Conservation (phyloP, 352 stramenopile genomes). For the Pythium monospermum region DNA sequence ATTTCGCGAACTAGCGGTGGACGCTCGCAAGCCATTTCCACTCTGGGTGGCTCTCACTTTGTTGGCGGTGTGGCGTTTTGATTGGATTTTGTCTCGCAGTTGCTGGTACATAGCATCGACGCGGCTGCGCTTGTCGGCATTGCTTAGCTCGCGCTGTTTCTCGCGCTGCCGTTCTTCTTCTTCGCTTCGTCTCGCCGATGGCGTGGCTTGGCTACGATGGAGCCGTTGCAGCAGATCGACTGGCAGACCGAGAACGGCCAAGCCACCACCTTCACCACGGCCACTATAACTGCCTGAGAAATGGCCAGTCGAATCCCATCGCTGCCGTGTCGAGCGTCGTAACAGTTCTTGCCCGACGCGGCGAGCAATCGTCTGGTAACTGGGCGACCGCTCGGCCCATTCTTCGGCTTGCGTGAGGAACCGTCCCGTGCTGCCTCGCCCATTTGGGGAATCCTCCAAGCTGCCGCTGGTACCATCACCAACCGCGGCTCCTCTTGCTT, state of each 20-base stretch:
- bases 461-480: neutral
- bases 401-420: conserved; percentile 23
- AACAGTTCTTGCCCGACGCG: conserved; percentile 26
- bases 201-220: conserved; percentile 1
- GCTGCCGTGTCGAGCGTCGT: conserved; percentile 24
- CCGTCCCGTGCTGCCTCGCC: neutral
- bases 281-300: conserved; percentile 20
- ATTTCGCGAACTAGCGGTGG: neutral
- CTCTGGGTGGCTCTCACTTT: no score
- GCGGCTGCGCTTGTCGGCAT: conserved; percentile 15
- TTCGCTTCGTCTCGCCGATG: conserved; percentile 18
- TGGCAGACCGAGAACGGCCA: conserved; percentile 3
- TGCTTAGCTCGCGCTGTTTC: conserved; percentile 6
- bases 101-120: conserved; percentile 16
- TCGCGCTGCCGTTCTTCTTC: conserved; percentile 17
- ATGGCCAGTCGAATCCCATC: conserved; percentile 43
- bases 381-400: conserved; percentile 39
- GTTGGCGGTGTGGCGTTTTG: conserved; percentile 1
- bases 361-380: conserved; percentile 40
- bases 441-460: neutral
- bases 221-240: conserved; percentile 23
- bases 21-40: neutral
- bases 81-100: conserved; percentile 22
- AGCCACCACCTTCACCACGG: neutral
- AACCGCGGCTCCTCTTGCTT: no score